Conservation (phyloP, 2,329 filamentous ascomycete species). For the Macroventuria anomochaeta region DNA sequence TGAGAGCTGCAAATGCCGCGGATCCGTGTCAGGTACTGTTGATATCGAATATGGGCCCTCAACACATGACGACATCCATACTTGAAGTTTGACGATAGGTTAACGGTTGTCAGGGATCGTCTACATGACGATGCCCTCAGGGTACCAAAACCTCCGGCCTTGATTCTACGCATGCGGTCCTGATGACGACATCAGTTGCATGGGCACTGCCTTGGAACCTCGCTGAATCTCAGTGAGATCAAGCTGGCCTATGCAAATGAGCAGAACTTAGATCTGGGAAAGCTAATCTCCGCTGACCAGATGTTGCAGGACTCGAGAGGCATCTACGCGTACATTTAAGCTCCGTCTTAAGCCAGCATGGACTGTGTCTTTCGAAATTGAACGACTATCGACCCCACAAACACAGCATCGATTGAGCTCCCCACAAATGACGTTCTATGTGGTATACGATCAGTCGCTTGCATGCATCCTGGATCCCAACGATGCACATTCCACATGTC, state of each 20-base stretch:
- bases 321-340: background rate
- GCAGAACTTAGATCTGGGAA: background rate
- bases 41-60: constrained; percentile 3
- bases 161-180: background rate
- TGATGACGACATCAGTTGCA: constrained; percentile 12
- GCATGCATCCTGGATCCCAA: background rate
- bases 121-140: constrained; percentile 1
- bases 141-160: background rate
- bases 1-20: constrained; percentile 1
- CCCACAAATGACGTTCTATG: background rate
- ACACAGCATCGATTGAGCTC: background rate
- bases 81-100: background rate
- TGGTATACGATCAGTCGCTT: background rate
- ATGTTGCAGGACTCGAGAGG: background rate
- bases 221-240: background rate
- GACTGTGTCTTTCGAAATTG: background rate
- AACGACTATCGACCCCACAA: background rate
- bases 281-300: background rate
- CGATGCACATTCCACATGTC: background rate
- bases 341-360: background rate
- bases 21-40: constrained; percentile 11
- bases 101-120: background rate
- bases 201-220: constrained; percentile 7
- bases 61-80: constrained; percentile 15
- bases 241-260: background rate